A percentile compares a stretch with the other conserved stretches of the same genome.
Evolutionary conservation across 257 asterid species (phyloP).

Genomic region (Salvia splendens): DNA sequence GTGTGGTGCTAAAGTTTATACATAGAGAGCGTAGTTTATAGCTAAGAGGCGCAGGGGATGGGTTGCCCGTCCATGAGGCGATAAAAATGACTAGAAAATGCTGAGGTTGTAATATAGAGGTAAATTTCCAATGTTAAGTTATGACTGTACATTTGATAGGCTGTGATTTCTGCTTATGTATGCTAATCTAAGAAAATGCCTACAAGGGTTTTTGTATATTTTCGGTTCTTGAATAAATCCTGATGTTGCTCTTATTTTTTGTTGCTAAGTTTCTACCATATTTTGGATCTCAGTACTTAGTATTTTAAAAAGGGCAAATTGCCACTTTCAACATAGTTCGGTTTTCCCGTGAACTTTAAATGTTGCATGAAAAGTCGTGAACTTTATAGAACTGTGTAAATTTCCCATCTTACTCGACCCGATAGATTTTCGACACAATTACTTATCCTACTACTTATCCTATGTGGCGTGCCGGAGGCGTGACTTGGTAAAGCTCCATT

Average conservation of each 20-base stretch:
- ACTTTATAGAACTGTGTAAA: no score
- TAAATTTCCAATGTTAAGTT: conserved; percentile 31
- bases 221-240: conserved; percentile 16
- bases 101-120: conserved; percentile 46
- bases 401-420: no score
- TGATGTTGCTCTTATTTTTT: neutral
- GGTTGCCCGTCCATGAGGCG: conserved; percentile 29
- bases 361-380: no score
- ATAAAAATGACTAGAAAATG: conserved; percentile 32
- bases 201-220: neutral
- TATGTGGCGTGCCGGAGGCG: no score
- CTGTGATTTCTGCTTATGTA: conserved; percentile 33
- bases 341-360: no score
- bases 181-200: neutral
- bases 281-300: no score
- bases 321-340: no score
- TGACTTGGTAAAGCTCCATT: no score
- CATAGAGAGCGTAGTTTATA: conserved; percentile 39
- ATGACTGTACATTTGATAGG: conserved; percentile 40
- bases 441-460: no score
- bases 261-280: neutral
- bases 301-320: no score
- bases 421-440: no score
- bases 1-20: conserved; percentile 41
- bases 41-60: conserved; percentile 37